Base-by-base conservation (phyloP, 208 protist species). In the Trypanosoma lewisi region DNA sequence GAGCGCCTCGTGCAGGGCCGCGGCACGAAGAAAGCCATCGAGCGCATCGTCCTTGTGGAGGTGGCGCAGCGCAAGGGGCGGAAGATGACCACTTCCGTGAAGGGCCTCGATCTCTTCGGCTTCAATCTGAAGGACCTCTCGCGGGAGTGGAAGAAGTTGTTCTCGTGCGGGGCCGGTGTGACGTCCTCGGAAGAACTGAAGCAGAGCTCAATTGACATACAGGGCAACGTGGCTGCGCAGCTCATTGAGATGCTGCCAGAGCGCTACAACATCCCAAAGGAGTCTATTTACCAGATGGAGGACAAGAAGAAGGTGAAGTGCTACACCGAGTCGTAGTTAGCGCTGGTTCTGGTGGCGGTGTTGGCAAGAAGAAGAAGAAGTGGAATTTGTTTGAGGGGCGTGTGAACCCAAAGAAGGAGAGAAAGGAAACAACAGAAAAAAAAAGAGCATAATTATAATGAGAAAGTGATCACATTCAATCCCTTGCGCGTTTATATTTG, bases 91-190 rank as follows among this genome's bases (percentile, higher is more conserved):
- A 96, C 89, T 14, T 80, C 78, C 28, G 85, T 96, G 31, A 82
- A 79, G 42, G 87, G 87, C 9, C 78, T 96, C 77, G 87, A 96
- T 42, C 67, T 96, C 17, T 96, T 93, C 50, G 89, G 89, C 2
- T 63, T 82, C 53, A 93, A 96, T 56, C 60, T 96, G 47, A 93
- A 92, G 70, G 89, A 96, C 49, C 36, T 91, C 25, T 81, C 79
- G 1, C 70, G 77, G 56, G 87, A 93, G 28, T 96, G 82, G 79
- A 81, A 84, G 39, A 96, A 96, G 73, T 64, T 76, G 25, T 96
- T 93, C 57, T 80, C 87, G 1, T 92, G 89, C 42, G 89, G 89
- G n/a, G 86, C 68, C 21, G 86, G 89, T 57, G 79, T 96, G 48
- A 78, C 72, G 1, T 65, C 77, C 0, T 78, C 81, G 2, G 83